Evolutionary conservation across 2,329 filamentous ascomycete species (phyloP).

Genomic region (Colletotrichum paranaense): DNA sequence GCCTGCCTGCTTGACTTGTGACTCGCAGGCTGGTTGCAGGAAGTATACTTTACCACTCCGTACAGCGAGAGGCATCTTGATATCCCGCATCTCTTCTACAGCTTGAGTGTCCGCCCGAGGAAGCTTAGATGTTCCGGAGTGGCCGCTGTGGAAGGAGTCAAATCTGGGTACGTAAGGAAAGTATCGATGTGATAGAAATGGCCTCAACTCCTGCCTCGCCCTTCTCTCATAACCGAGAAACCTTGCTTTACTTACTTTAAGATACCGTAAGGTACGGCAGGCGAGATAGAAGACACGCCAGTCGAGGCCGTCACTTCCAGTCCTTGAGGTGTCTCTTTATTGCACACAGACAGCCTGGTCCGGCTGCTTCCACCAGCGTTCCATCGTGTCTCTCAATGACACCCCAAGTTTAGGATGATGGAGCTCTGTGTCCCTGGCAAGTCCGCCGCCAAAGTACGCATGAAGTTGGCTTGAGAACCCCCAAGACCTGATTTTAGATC

Average conservation of each 20-base stretch:
- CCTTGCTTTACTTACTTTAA: neutral
- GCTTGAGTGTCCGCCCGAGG: neutral
- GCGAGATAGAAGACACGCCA: neutral
- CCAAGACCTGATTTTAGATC: constrained; percentile 32
- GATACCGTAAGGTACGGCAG: no score
- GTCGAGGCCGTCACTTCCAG: neutral
- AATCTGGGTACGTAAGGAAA: neutral
- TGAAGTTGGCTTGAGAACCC: constrained; percentile 7
- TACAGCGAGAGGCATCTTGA: neutral
- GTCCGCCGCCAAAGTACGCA: neutral
- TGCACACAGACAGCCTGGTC: constrained; percentile 2
- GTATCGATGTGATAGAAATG: neutral
- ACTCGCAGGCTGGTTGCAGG: constrained; percentile 22
- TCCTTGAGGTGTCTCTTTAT: neutral
- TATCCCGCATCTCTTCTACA: neutral
- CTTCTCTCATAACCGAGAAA: neutral
- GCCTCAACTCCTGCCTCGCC: neutral
- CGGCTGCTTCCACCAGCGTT: constrained; percentile 26
- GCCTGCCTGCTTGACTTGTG: constrained; percentile 10
- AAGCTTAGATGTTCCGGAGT: neutral
- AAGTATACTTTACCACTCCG: neutral
- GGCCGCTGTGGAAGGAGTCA: neutral
- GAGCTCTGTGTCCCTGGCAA: constrained; percentile 17
- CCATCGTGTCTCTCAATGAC: constrained; percentile 20
- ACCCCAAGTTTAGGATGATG: constrained; percentile 16